Percentiles rank a stretch among this genome's conserved stretches.
Evolutionary conservation across 2,329 filamentous ascomycete species (phyloP).

Genomic region (Ceratocystis albifundus): DNA sequence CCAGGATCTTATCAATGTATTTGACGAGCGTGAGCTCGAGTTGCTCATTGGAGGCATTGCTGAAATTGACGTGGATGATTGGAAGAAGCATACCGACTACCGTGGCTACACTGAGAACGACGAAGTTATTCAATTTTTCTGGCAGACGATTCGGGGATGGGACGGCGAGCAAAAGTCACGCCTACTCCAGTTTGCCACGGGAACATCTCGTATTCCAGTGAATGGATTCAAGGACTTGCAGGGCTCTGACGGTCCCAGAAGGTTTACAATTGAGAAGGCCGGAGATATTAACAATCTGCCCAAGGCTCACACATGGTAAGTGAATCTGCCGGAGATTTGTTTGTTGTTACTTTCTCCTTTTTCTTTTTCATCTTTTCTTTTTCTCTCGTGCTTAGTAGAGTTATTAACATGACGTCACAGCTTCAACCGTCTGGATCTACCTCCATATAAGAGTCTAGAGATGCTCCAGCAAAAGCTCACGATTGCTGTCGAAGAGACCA

Average conservation of each 20-base stretch:
- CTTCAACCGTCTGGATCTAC: conserved; percentile 94
- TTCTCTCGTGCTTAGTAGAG: background rate
- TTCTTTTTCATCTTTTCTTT: background rate
- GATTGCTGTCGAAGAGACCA: conserved; percentile 95
- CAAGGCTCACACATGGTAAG: conserved; percentile 95
- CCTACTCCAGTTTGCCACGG: conserved; percentile 90
- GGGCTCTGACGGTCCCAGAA: conserved; percentile 84
- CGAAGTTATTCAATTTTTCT: conserved; percentile 96
- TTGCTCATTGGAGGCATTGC: conserved; percentile 95
- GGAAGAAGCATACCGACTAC: conserved; percentile 99
- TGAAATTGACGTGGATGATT: conserved; percentile 99
- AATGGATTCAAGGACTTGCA: conserved; percentile 99
- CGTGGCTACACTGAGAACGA: conserved; percentile 96
- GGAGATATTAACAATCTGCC: conserved; percentile 83
- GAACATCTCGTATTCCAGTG: conserved; percentile 93
- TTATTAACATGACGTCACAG: conserved; percentile 36
- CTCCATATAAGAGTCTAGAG: conserved; percentile 82
- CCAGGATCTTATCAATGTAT: conserved; percentile 91
- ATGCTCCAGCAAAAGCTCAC: conserved; percentile 79
- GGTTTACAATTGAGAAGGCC: conserved; percentile 97
- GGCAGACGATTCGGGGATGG: conserved; percentile 94
- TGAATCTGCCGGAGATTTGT: conserved; percentile 25
- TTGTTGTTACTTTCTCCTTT: background rate
- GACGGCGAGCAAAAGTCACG: conserved; percentile 97
- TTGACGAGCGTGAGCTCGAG: conserved; percentile 94